Evolutionary conservation across 139 green algal species (phyloP).

Genomic region (Volvox africanus): DNA sequence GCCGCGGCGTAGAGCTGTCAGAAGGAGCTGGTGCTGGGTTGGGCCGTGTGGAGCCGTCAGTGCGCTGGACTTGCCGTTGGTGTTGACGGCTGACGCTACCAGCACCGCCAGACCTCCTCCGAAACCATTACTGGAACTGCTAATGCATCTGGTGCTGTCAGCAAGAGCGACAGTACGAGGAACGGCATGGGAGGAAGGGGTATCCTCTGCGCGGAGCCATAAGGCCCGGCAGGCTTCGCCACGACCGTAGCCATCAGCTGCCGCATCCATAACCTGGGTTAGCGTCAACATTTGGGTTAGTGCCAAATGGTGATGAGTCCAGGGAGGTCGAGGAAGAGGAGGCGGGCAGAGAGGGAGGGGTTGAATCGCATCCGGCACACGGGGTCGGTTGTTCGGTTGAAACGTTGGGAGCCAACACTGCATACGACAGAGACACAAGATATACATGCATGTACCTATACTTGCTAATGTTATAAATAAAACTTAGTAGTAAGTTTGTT

Average conservation of each 20-base stretch:
- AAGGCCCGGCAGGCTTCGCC: slow-evolving; percentile 70
- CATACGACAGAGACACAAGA: too few relatives aligned
- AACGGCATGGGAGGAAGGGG: background rate
- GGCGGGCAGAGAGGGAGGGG: too few relatives aligned
- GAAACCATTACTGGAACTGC: too few relatives aligned
- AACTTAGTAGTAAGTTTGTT: too few relatives aligned
- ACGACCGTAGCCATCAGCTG: slow-evolving; percentile 81
- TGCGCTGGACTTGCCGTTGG: slow-evolving; percentile 85
- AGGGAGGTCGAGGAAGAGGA: too few relatives aligned
- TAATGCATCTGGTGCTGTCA: background rate
- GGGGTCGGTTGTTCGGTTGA: too few relatives aligned
- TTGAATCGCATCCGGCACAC: too few relatives aligned
- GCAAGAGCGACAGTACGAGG: too few relatives aligned
- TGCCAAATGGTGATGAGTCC: too few relatives aligned
- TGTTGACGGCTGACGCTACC: slow-evolving; percentile 83
- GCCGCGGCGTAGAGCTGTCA: slow-evolving; percentile 52
- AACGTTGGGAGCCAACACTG: too few relatives aligned
- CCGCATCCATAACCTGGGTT: slow-evolving; percentile 71
- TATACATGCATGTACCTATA: too few relatives aligned
- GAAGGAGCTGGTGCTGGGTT: slow-evolving; percentile 78
- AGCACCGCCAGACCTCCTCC: slow-evolving; percentile 57
- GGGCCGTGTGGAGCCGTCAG: slow-evolving; percentile 93
- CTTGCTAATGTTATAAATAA: too few relatives aligned
- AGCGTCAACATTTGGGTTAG: background rate
- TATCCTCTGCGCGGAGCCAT: slow-evolving; percentile 39